Conservation (phyloP, 257 asterid species). For the Solanum habrochaites region DNA sequence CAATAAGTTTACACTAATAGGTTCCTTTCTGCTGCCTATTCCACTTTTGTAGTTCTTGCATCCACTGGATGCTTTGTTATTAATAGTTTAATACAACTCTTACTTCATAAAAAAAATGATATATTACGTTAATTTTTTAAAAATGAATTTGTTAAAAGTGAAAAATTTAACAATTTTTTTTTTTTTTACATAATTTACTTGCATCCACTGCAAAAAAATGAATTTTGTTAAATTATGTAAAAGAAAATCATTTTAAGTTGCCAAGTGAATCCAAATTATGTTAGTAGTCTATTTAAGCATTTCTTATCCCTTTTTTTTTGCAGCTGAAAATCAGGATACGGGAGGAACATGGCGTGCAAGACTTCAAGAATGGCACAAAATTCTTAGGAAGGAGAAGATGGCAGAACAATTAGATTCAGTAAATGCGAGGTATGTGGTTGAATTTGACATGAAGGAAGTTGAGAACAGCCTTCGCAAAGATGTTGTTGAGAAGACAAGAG, state of each 20-base stretch:
- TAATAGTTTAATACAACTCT: neutral
- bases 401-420: slow-evolving; percentile 55
- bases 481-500: slow-evolving; percentile 56
- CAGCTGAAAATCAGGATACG: slow-evolving; percentile 42
- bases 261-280: neutral
- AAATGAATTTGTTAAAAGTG: too few species aligned
- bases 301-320: neutral
- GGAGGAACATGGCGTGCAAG: slow-evolving; percentile 88
- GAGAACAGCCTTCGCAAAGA: slow-evolving; percentile 90
- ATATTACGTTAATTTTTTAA: too few species aligned
- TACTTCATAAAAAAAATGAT: neutral
- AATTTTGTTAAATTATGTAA: too few species aligned
- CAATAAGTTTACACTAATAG: neutral
- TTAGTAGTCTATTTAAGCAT: neutral
- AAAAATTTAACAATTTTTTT: too few species aligned
- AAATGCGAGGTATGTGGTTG: slow-evolving; percentile 74
- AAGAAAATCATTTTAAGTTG: neutral
- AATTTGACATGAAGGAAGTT: slow-evolving; percentile 96
- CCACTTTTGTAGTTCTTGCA: neutral
- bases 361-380: slow-evolving; percentile 64
- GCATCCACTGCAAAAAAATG: too few species aligned
- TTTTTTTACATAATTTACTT: too few species aligned
- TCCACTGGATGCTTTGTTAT: neutral
- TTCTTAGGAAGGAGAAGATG: slow-evolving; percentile 67
- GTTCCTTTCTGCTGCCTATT: neutral